phyloP scores from a whole-genome alignment of 225 moss, liverwort and hornwort genomes.

The Anthoceros angustus region DNA sequence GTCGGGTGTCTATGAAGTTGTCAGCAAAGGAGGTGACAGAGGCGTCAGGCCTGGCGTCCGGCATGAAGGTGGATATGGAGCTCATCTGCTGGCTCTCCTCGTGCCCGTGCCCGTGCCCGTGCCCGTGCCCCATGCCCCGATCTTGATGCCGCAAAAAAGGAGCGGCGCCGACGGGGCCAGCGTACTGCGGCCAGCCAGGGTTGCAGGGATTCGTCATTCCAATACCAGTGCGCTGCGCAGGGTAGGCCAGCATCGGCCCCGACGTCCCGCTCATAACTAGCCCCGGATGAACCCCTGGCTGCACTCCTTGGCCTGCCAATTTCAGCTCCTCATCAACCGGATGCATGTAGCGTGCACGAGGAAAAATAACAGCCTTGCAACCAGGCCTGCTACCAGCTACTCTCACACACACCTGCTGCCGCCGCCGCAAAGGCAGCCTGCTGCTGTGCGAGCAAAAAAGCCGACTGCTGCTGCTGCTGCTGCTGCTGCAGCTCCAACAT shows the following conservation, averaged over 20 bases:
- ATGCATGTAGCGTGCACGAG: neutral
- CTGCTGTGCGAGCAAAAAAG: constrained; percentile 3
- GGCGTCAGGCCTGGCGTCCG: neutral
- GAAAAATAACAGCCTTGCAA: neutral
- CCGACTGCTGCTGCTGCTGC: constrained; percentile 6
- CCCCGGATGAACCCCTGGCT: neutral
- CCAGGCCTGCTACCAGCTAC: neutral
- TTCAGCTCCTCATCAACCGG: neutral
- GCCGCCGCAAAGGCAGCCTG: constrained; percentile 1
- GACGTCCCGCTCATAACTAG: neutral
- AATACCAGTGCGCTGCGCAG: neutral
- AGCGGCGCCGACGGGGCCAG: neutral
- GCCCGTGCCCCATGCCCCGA: neutral
- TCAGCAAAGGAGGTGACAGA: no score
- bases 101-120: neutral
- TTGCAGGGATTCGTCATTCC: no score
- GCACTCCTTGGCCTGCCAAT: constrained; percentile 1
- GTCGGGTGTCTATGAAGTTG: no score
- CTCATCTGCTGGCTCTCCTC: neutral
- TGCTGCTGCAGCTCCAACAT: constrained; percentile 7
- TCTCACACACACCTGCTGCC: neutral
- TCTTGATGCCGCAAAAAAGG: neutral
- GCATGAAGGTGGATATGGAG: neutral
- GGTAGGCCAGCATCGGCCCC: neutral
- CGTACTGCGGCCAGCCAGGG: no score